Evolutionary conservation across 164 flowering plant species (phyloP), one percentile per base, ranked within the genome.

Genomic region (Saururus chinensis): DNA sequence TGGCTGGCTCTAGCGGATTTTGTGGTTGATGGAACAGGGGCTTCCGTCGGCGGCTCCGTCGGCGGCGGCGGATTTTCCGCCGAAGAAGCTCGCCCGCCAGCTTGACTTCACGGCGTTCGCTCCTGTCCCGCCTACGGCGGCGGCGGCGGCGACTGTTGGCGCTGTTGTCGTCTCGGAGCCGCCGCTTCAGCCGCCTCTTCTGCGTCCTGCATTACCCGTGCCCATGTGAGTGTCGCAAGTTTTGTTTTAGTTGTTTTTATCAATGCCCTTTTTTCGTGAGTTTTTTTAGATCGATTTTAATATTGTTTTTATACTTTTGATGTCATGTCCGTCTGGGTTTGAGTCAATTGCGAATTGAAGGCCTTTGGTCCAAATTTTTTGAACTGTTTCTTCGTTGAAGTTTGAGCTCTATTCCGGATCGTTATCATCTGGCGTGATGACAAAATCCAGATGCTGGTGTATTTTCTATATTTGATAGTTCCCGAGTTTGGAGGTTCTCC

Each of bases 31-130:
- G 92, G 87, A 81, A 69, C 76, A 75, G 68, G 81, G 80, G 67
- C 60, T 54, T 21, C 82, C 66, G 64, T 69, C 81, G 56, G 74
- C 71, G 22, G 7, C 55, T 19, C n/a, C 51, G 51, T n/a, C 65
- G 7, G 65, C 24, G 49, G 69, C 67, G 4, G 16, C 67, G 14
- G 89, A 77, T 67, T 60, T 75, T 41, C 82, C 84, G 20, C 68
- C 79, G 70, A 86, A 78, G 84, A 91, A 84, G 83, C 86, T 84
- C 12, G 95, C 88, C 11, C 76, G 98, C 80, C 95, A 91, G 84
- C 88, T 91, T 21, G 98, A 88, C 77, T 91, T 91, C 73, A 83
- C 88, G 30, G 77, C 73, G n/a, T 64, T 71, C 45, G 14, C 49
- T 45, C 49, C 58, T 30, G 64, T n/a, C 54, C 67, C 19, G 73